Evolutionary conservation across 176 grass and related monocot genomes (phyloP), one percentile per base, ranked within the genome.

Genomic region (Hordeum marinum): DNA sequence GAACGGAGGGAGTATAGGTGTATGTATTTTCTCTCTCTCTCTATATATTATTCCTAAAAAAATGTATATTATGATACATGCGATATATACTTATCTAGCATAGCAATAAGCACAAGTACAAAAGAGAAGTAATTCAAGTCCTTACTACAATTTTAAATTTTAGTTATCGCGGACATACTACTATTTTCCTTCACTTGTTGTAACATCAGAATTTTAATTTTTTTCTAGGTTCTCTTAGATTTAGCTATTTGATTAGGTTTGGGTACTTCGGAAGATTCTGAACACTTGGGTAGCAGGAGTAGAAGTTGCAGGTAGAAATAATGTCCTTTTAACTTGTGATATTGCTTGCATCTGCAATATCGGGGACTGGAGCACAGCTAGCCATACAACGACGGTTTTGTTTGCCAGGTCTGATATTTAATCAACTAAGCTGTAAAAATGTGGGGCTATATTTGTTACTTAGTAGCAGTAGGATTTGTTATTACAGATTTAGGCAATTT

Each of bases 301-400:
- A 52, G 34, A 67, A 80, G 78, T 80, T 34, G 78, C 10, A 35
- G 24, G 59, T 52, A 80, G 50, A 80, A 68, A 80, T 66, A 65
- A 21, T 52, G 40, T n/a, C 27, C 31, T 35, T 68, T 68, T 48
- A 66, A 62, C 26, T 66, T 80, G 39, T 80, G 17, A 48, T 80
- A 48, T 43, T 65, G 39, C 61, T 63, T 63, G 57, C 23, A 80
- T 31, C 7, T 29, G 10, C 77, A 42, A 79, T 23, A 80, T 46
- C 20, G 26, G 17, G 17, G 40, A 48, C 17, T 65, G 61, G 29
- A 67, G 17, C 59, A 35, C 11, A 29, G 27, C 8, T 9, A 63
- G 43, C 26, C 24, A 36, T 50, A 21, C 27, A 23, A 2, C 63
- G 46, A 40, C 60, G 5, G 9, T 40, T 61, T 78, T 78, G 34